Evolutionary conservation across 352 stramenopile species (phyloP), one percentile per base, ranked within the genome.

Genomic region (Pythium periplocum): DNA sequence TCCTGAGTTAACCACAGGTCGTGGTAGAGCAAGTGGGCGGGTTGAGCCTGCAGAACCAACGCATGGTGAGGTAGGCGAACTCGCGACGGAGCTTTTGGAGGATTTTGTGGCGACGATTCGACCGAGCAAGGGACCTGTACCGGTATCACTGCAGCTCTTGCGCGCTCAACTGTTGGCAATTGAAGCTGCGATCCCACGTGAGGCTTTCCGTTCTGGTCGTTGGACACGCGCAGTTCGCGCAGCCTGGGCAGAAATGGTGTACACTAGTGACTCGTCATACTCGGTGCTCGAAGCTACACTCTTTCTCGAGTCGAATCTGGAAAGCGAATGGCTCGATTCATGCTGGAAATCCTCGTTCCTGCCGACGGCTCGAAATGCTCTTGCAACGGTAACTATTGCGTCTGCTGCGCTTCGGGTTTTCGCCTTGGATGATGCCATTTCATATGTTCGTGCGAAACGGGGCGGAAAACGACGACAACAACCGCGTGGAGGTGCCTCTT

Each of bases 241-340:
- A 6, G 84, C 73, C 40, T 95, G 83, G 84, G 75, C 76, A 6
- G 84, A 95, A 39, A 74, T 86, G 63, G 72, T 91, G 4, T 83
- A 77, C 45, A 57, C 79, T 4, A 85, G 75, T 11, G 75, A 86
- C 30, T 69, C 55, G 1, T 70, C 79, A 0, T 51, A 62, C 8
- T 53, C 56, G 38, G 47, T 94, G 6, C 59, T 92, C 51, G 76
- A 91, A 44, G 79, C 71, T 8, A 72, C 81, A n/a, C 62, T 94
- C 34, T 78, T 85, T 26, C 58, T 94, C 30, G 84, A 94, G 56
- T 77, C 74, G 3, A 85, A 75, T 33, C 62, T 94, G 44, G 84
- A 94, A 42, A 68, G 55, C 5, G 84, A 94, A 41, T 91, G 75
- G 73, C 65, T 94, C 9, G 84, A 94, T 53, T 64, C 79, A 2